These are phyloP conservation scores for Aspergillus eucalypticola DNA, from an alignment of 2,329 filamentous ascomycete species.

Conservation along the genomic window DNA sequence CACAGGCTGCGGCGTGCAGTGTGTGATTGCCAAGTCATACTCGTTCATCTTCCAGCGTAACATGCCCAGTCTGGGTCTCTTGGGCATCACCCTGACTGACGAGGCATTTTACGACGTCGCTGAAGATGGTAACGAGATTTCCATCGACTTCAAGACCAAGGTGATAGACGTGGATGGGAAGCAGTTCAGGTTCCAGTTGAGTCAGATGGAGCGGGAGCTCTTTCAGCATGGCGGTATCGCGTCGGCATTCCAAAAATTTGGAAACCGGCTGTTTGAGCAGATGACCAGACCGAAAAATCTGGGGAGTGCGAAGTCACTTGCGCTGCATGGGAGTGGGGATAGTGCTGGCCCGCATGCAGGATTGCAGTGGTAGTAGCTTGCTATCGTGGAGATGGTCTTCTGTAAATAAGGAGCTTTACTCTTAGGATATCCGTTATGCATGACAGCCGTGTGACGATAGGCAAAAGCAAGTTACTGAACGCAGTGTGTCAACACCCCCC, in stretches of 20 bases:
- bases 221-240: slow-evolving; percentile 41
- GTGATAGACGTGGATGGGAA: slow-evolving; percentile 23
- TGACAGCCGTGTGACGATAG: no score
- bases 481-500: background rate
- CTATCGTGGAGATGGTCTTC: background rate
- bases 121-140: slow-evolving; percentile 37
- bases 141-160: slow-evolving; percentile 34
- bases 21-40: slow-evolving; percentile 49
- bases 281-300: slow-evolving; percentile 18
- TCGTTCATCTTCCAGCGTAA: slow-evolving; percentile 52
- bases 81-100: slow-evolving; percentile 46
- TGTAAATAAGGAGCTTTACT: no score
- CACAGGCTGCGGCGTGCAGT: slow-evolving; percentile 34
- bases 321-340: background rate
- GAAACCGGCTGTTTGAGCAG: slow-evolving; percentile 35
- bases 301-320: background rate
- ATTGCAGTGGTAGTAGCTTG: background rate
- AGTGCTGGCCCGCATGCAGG: background rate
- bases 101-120: slow-evolving; percentile 40
- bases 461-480: no score
- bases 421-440: no score
- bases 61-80: slow-evolving; percentile 47
- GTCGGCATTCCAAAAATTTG: slow-evolving; percentile 43
- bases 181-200: slow-evolving; percentile 23
- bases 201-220: slow-evolving; percentile 43